These are phyloP conservation scores for Physcomitrellopsis africana DNA, from an alignment of 225 moss, liverwort and hornwort species.

Conservation along the genomic window DNA sequence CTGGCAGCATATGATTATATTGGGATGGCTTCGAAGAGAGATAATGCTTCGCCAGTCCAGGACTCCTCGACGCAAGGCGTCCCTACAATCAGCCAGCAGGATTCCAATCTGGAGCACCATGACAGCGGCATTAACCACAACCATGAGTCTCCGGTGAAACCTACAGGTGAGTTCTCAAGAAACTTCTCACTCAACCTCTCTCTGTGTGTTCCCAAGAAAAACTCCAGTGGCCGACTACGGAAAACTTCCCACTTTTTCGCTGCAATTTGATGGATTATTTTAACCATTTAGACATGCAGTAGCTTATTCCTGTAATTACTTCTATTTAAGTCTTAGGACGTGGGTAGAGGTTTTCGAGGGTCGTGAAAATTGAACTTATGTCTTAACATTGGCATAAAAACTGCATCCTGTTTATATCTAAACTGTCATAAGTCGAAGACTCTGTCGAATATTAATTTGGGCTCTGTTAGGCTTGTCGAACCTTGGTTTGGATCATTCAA, in stretches of 20 bases:
- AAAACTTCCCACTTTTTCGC: background rate
- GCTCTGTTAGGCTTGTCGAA: too few species aligned
- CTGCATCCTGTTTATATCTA: too few species aligned
- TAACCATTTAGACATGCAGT: background rate
- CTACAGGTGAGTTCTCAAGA: conserved; percentile 35
- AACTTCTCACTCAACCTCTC: background rate
- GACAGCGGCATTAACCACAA: background rate
- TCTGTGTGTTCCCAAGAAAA: background rate
- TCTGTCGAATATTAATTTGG: too few species aligned
- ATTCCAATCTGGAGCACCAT: conserved; percentile 15
- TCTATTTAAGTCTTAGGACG: too few species aligned
- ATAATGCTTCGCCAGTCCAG: conserved; percentile 9
- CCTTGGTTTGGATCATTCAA: background rate
- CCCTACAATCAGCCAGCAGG: background rate
- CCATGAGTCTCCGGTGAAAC: conserved; percentile 29
- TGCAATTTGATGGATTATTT: background rate
- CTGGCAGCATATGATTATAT: conserved; percentile 7
- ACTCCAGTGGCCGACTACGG: background rate
- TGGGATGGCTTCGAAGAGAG: conserved; percentile 40
- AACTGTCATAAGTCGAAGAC: too few species aligned
- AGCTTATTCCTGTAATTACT: background rate
- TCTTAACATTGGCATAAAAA: too few species aligned
- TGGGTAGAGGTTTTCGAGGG: too few species aligned
- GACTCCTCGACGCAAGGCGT: conserved; percentile 16
- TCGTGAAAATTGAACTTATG: too few species aligned